Evolutionary conservation across 1,284 basidiomycete species (phyloP).

Genomic region (Ceratobasidium papillatum): DNA sequence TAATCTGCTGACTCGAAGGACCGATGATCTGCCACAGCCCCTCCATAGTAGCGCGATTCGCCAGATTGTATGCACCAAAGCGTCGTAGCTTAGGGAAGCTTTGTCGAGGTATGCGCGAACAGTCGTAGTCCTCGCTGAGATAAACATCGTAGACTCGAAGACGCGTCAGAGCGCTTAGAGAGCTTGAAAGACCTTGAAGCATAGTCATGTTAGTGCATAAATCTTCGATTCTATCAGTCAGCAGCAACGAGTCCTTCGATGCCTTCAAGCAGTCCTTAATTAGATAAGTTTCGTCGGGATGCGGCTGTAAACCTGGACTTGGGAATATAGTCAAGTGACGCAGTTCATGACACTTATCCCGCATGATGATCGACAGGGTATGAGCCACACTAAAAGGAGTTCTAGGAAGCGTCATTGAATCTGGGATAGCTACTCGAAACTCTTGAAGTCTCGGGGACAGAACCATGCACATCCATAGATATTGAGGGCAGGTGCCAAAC

Average conservation of each 20-base stretch:
- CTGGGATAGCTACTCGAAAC: background rate
- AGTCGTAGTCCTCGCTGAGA: background rate
- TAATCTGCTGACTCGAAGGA: background rate
- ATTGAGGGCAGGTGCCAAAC: background rate
- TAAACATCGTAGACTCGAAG: background rate
- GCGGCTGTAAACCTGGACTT: background rate
- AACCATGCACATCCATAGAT: background rate
- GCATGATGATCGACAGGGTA: background rate
- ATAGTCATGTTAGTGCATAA: background rate
- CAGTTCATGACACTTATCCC: background rate
- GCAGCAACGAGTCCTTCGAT: background rate
- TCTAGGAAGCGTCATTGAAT: background rate
- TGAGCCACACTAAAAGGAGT: background rate
- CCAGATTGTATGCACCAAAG: background rate
- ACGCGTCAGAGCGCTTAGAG: background rate
- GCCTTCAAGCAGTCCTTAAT: background rate
- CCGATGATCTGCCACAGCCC: background rate
- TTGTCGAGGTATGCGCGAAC: background rate
- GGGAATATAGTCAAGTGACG: background rate
- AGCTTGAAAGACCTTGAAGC: background rate
- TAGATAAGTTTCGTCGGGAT: background rate
- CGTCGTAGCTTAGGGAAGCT: background rate
- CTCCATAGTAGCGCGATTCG: background rate
- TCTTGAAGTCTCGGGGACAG: background rate
- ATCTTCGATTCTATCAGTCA: background rate